phyloP scores from a whole-genome alignment of 805 yeast genomes.

The Candida sanyiensis region DNA sequence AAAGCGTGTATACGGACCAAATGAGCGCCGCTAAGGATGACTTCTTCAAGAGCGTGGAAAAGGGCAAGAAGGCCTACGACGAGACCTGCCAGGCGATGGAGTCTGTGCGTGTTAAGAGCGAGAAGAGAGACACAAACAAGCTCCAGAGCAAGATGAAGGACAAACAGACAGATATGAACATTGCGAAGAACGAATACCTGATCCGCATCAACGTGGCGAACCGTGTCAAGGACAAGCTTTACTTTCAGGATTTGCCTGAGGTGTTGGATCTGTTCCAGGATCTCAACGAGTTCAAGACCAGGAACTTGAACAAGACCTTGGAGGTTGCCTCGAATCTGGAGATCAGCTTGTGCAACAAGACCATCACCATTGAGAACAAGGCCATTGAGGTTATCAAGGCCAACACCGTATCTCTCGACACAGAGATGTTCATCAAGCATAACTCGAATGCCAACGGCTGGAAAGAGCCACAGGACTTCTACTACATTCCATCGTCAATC shows the following conservation, averaged over 20 bases:
- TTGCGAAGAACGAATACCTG: conserved; percentile 77
- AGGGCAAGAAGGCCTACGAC: conserved; percentile 69
- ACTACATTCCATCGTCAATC: conserved; percentile 80
- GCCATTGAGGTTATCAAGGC: conserved; percentile 55
- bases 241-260: conserved; percentile 90
- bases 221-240: conserved; percentile 87
- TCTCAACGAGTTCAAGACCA: conserved; percentile 72
- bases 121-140: conserved; percentile 49
- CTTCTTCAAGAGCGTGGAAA: conserved; percentile 28
- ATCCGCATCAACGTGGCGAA: conserved; percentile 80
- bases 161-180: conserved; percentile 76
- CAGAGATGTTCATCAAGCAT: conserved; percentile 90
- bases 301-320: conserved; percentile 64
- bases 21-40: conserved; percentile 37
- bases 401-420: conserved; percentile 70
- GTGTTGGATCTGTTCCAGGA: conserved; percentile 79
- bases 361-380: conserved; percentile 38
- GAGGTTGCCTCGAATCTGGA: conserved; percentile 57
- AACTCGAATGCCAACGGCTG: conserved; percentile 51
- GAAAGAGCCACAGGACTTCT: conserved; percentile 83
- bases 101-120: conserved; percentile 65
- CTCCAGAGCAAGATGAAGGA: conserved; percentile 46
- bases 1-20: conserved; percentile 48
- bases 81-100: conserved; percentile 77
- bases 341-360: conserved; percentile 41